These are phyloP conservation scores for Aspergillus sp. DNA, from an alignment of 2,329 filamentous ascomycete species.

Conservation along the genomic window DNA sequence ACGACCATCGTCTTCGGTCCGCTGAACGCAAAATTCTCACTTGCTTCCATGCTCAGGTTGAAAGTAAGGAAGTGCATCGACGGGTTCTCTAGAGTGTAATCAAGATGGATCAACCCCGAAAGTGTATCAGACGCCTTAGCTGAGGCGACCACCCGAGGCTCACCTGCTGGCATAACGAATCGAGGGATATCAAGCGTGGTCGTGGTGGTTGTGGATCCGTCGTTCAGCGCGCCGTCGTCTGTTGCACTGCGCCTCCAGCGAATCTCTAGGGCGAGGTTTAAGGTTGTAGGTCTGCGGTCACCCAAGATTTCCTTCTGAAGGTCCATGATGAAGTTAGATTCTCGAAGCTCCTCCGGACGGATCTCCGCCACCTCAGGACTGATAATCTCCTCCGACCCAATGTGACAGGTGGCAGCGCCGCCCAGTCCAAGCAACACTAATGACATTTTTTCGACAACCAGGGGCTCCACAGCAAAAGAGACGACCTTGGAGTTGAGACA, in stretches of 20 bases:
- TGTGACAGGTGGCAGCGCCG: constrained; percentile 63
- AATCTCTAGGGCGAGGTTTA: constrained; percentile 75
- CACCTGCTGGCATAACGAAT: constrained; percentile 76
- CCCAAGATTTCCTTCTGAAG: constrained; percentile 78
- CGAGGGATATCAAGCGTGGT: constrained; percentile 76
- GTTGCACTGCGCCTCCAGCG: constrained; percentile 68
- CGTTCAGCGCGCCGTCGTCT: constrained; percentile 29
- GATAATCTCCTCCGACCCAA: constrained; percentile 37
- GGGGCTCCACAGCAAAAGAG: constrained; percentile 70
- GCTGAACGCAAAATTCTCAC: constrained; percentile 88
- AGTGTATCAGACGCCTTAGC: constrained; percentile 38
- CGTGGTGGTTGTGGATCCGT: constrained; percentile 54
- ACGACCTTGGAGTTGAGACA: constrained; percentile 69
- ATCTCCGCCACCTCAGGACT: constrained; percentile 48
- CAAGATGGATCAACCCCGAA: constrained; percentile 48
- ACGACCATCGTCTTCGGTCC: constrained; percentile 79
- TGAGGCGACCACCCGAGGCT: constrained; percentile 76
- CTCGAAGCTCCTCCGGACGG: constrained; percentile 67
- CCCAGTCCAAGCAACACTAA: constrained; percentile 63
- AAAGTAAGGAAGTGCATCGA: constrained; percentile 95
- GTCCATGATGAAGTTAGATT: constrained; percentile 71
- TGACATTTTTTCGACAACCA: constrained; percentile 65
- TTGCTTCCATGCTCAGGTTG: constrained; percentile 86
- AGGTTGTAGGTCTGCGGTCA: constrained; percentile 71
- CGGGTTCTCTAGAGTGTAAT: constrained; percentile 85